These are phyloP conservation scores for Pestalotiopsis fici DNA, from an alignment of 2,329 filamentous ascomycete genomes.

Conservation along the genomic window DNA sequence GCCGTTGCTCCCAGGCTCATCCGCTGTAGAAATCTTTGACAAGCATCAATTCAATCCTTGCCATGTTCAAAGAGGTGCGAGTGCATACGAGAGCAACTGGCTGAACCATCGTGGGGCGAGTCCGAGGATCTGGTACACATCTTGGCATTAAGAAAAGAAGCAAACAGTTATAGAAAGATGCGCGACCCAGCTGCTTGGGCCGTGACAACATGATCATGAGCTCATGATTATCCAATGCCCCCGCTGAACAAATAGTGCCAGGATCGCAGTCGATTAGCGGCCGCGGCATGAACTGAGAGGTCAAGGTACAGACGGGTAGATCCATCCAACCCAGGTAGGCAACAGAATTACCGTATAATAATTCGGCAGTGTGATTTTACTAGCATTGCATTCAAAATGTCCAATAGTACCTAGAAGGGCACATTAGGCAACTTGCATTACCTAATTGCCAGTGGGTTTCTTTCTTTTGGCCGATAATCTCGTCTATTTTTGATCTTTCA, in stretches of 20 bases:
- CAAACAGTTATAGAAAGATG: neutral
- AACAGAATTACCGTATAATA: neutral
- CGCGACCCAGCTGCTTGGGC: neutral
- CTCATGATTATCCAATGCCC: neutral
- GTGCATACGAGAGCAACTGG: neutral
- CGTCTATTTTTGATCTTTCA: neutral
- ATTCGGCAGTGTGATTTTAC: neutral
- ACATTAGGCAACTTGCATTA: neutral
- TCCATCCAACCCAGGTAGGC: neutral
- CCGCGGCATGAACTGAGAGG: neutral
- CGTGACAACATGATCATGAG: neutral
- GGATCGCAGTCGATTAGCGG: neutral
- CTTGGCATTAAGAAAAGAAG: neutral
- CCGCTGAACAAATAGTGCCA: neutral
- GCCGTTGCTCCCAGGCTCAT: too few relatives aligned
- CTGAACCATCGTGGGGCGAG: neutral
- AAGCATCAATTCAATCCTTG: neutral
- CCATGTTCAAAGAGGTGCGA: neutral
- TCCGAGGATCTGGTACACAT: neutral
- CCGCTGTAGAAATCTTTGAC: too few relatives aligned
- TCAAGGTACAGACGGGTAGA: neutral
- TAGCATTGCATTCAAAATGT: neutral
- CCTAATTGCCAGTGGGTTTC: too few relatives aligned
- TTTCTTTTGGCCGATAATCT: neutral
- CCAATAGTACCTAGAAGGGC: neutral